A percentile compares a stretch with the other conserved stretches of the same genome.
phyloP scores from a whole-genome alignment of 75 land plant genomes.

The Selaginella tamariscina region DNA sequence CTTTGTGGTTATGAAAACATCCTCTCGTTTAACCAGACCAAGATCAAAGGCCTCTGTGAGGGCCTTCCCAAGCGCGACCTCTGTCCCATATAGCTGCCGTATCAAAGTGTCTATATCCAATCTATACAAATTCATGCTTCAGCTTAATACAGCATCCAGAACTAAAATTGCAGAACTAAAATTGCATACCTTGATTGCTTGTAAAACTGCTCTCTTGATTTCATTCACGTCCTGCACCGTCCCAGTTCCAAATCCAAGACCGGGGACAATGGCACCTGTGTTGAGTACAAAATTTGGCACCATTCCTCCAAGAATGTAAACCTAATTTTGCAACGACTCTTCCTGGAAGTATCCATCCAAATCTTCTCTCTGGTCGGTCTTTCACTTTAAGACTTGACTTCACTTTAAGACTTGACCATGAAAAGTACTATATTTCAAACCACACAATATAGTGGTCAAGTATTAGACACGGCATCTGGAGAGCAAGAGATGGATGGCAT shows the following conservation, averaged over 20 bases:
- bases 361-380: no score
- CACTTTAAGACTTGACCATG: no score
- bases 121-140: constrained; percentile 16
- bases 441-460: no score
- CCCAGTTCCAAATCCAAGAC: not conserved
- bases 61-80: constrained; percentile 34
- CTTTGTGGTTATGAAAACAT: constrained; percentile 43
- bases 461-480: no score
- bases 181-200: not conserved
- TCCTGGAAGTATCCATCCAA: no score
- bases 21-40: constrained; percentile 30
- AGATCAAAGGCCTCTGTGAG: constrained; percentile 22
- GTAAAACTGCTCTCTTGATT: not conserved
- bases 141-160: not conserved
- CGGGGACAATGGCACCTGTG: not conserved
- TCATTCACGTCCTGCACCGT: not conserved
- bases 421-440: no score
- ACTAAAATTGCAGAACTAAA: not conserved
- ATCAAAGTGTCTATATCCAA: constrained; percentile 51
- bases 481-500: no score
- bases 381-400: no score
- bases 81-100: constrained; percentile 28
- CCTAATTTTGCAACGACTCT: no score
- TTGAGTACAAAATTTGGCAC: not conserved
- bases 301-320: no score